Evolutionary conservation across 1,139 yeast species (phyloP).

Genomic region (Yamadazyma kanchanaburiensis): DNA sequence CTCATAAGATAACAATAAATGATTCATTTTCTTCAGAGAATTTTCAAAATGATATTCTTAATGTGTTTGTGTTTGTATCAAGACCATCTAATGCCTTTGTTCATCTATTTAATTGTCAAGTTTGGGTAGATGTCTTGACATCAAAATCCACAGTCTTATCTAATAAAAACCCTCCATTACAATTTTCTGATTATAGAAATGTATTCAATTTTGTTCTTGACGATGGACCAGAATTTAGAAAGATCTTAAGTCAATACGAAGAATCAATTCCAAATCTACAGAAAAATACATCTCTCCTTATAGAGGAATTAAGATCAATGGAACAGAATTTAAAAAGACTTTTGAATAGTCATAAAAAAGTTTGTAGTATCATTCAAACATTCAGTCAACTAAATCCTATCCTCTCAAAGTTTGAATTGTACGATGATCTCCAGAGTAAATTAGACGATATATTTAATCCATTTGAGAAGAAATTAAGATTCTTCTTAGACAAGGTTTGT

Average conservation of each 20-base stretch:
- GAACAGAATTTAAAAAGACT: conserved; percentile 24
- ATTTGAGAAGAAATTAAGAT: conserved; percentile 28
- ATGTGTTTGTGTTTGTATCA: conserved; percentile 29
- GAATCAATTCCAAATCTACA: conserved; percentile 47
- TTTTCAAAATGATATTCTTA: conserved; percentile 19
- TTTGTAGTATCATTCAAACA: conserved; percentile 21
- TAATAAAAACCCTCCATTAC: conserved; percentile 4
- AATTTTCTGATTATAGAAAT: conserved; percentile 19
- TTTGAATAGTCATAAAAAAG: conserved; percentile 15
- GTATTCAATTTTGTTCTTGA: conserved; percentile 42
- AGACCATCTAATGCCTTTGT: too few species aligned
- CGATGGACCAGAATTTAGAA: conserved; percentile 77
- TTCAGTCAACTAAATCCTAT: conserved; percentile 21
- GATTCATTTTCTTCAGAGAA: conserved; percentile 21
- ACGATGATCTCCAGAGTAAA: conserved; percentile 17
- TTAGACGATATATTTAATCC: conserved; percentile 27
- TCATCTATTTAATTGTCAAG: too few species aligned
- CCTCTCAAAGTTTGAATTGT: conserved; percentile 22
- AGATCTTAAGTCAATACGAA: conserved; percentile 53
- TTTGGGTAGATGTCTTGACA: too few species aligned
- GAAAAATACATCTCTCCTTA: conserved; percentile 30
- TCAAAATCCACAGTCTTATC: too few species aligned
- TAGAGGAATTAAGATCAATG: conserved; percentile 31
- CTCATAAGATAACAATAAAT: conserved; percentile 25
- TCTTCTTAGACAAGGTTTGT: conserved; percentile 31